These are phyloP conservation scores for Neurospora discreta DNA, from an alignment of 495 filamentous ascomycete genomes.

Conservation along the genomic window DNA sequence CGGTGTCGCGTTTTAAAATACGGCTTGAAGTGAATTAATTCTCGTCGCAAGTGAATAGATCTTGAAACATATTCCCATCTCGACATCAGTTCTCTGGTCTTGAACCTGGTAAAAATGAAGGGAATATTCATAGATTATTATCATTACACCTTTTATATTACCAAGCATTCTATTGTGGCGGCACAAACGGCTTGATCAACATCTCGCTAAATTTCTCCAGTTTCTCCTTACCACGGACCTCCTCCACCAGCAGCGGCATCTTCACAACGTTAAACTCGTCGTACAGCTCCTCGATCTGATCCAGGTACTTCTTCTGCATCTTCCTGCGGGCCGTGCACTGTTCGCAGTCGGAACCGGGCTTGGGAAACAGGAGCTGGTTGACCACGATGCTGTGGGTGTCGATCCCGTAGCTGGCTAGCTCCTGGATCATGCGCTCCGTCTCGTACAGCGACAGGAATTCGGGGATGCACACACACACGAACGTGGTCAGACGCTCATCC, in stretches of 20 bases:
- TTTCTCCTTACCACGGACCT: conserved; percentile 89
- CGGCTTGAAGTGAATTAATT: not conserved
- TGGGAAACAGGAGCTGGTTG: conserved; percentile 93
- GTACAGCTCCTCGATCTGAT: conserved; percentile 97
- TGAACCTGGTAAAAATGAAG: not conserved
- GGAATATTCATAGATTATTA: not conserved
- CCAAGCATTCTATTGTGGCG: conserved; percentile 41
- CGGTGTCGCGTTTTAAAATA: not conserved
- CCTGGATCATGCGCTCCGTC: conserved; percentile 99
- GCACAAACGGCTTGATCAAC: conserved; percentile 74
- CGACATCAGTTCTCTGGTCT: not conserved
- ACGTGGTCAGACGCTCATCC: conserved; percentile 89
- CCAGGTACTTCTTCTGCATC: conserved; percentile 99
- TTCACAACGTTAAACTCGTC: conserved; percentile 99
- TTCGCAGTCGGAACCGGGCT: conserved; percentile 73
- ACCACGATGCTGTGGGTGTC: conserved; percentile 97
- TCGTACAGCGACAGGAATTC: conserved; percentile 97
- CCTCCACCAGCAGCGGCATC: conserved; percentile 91
- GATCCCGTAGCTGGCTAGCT: conserved; percentile 84
- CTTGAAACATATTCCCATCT: not conserved
- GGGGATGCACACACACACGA: conserved; percentile 96
- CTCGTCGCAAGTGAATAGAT: not conserved
- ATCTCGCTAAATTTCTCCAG: conserved; percentile 90
- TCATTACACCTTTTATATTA: not conserved
- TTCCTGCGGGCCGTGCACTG: conserved; percentile 91